Conservation (phyloP, 345 rosid genomes). For the Eucalyptus marginata region DNA sequence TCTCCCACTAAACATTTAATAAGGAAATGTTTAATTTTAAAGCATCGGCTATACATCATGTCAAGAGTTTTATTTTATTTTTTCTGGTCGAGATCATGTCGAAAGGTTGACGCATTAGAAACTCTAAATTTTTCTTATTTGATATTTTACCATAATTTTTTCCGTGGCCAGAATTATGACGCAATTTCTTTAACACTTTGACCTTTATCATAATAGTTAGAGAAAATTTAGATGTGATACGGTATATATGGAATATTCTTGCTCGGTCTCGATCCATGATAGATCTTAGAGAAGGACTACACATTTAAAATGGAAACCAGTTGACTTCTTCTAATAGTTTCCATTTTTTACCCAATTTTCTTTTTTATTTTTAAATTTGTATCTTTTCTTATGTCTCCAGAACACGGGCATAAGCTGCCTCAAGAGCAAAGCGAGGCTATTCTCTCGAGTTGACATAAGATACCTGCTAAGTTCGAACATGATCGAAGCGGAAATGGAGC, state of each 20-base stretch:
- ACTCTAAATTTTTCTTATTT: background rate
- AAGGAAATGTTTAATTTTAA: background rate
- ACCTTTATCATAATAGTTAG: background rate
- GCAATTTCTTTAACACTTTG: background rate
- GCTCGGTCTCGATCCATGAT: background rate
- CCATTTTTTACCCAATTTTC: too few relatives aligned
- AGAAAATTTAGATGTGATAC: background rate
- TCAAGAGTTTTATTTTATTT: background rate
- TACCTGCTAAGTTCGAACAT: too few relatives aligned
- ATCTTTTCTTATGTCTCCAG: too few relatives aligned
- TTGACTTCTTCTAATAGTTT: too few relatives aligned
- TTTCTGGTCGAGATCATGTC: background rate
- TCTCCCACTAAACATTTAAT: background rate
- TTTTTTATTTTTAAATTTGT: too few relatives aligned
- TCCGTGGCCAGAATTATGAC: background rate
- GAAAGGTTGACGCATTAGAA: background rate
- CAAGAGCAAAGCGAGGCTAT: too few relatives aligned
- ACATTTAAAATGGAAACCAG: too few relatives aligned
- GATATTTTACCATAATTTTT: background rate
- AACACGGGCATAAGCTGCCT: too few relatives aligned
- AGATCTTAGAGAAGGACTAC: background rate
- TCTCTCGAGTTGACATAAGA: too few relatives aligned
- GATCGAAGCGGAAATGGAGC: too few relatives aligned
- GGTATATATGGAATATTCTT: background rate
- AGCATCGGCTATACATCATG: background rate